Evolutionary conservation across 2,329 filamentous ascomycete species (phyloP), one percentile per base, ranked within the genome.

Genomic region (Pseudophaeomoniella oleicola): DNA sequence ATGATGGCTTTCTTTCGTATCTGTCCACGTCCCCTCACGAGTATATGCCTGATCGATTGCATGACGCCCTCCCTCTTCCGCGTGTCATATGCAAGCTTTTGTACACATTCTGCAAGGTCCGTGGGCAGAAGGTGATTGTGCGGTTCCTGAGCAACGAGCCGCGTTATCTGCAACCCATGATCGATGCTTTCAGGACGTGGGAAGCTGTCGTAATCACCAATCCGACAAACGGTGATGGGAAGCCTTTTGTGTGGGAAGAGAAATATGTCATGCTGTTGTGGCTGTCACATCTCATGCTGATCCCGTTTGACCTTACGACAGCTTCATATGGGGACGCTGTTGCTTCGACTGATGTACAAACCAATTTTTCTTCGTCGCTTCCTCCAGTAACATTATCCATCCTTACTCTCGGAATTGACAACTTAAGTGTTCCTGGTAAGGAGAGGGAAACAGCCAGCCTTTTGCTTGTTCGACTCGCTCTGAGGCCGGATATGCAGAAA

Each of bases 101-200:
- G 22, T 96, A 96, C 54, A 80, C 79, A 0, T 80, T 98, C 42
- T 94, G 86, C 67, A 98, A 98, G 59, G 80, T 96, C 35, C 75
- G 90, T 37, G 88, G 90, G 16, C 78, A 90, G 53, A 96, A 96
- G 57, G 80, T 98, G 36, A 79, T 98, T 47, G 77, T 86, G 36
- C 75, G 84, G 30, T 94, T 96, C 52, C 65, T 98, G 45, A 88
- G 82, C 53, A 93, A 90, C 44, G 90, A 96, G 55, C 80, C 86
- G 2, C 79, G 72, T 50, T 80, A 87, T 50, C 71, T 98, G 11
- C 87, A 94, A 53, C 69, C 80, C 1, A 68, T 98, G 42, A 66
- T 94, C 5, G 67, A 70, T 2, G 78, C 80, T 12, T 73, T 94
- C 30, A 84, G 92, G 50, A 65, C 70, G 19, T 68, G 65, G 48